phyloP scores from a whole-genome alignment of 2,329 filamentous ascomycete genomes.

The Aureobasidium mangrovei region DNA sequence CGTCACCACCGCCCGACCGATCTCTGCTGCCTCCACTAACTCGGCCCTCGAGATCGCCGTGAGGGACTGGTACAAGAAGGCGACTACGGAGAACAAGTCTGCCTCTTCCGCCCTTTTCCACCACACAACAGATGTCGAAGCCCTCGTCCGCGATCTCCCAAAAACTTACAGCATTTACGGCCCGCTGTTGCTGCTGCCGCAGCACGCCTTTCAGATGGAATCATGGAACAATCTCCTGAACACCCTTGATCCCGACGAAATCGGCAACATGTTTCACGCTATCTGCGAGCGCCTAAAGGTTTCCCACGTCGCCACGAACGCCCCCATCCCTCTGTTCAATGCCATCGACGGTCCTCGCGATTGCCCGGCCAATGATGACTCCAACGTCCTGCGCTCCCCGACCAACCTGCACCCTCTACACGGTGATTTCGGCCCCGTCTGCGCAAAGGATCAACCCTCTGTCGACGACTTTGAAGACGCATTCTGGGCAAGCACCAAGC shows the following conservation, averaged over 20 bases:
- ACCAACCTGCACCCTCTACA: slow-evolving; percentile 59
- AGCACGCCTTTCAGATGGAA: slow-evolving; percentile 34
- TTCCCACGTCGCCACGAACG: slow-evolving; percentile 52
- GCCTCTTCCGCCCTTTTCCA: neutral
- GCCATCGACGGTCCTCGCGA: neutral
- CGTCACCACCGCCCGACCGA: neutral
- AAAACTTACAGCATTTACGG: slow-evolving; percentile 47
- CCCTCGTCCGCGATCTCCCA: slow-evolving; percentile 15
- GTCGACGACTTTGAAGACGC: slow-evolving; percentile 52
- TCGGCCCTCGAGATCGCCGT: neutral
- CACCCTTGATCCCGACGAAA: slow-evolving; percentile 22
- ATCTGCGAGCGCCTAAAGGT: slow-evolving; percentile 36
- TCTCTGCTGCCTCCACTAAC: neutral
- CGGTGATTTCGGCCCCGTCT: slow-evolving; percentile 62
- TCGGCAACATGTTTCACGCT: slow-evolving; percentile 33
- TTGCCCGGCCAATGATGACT: slow-evolving; percentile 18
- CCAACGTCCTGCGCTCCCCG: slow-evolving; percentile 66
- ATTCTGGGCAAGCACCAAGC: slow-evolving; percentile 70
- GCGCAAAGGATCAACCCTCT: slow-evolving; percentile 22
- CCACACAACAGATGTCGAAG: neutral
- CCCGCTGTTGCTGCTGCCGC: slow-evolving; percentile 48
- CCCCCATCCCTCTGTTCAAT: slow-evolving; percentile 41
- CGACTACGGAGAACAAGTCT: neutral
- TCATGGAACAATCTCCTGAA: slow-evolving; percentile 29
- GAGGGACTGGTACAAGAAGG: neutral